These are phyloP conservation scores for Aspergillus sp. DNA, from an alignment of 2,329 filamentous ascomycete genomes.

Conservation along the genomic window DNA sequence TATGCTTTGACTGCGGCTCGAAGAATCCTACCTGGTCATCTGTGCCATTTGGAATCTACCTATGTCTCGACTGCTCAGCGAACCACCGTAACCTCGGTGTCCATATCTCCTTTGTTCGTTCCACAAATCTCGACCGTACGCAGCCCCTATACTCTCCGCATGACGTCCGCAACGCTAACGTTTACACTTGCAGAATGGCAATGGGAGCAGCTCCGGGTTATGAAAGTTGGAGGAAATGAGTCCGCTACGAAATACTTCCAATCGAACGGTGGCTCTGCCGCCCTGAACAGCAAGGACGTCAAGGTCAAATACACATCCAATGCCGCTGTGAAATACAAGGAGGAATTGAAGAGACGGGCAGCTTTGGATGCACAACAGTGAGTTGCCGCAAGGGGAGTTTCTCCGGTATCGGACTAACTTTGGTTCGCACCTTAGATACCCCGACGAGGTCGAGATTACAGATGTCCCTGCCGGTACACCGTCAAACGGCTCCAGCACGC, in stretches of 20 bases:
- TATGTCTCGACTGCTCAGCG: conserved; percentile 96
- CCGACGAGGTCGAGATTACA: conserved; percentile 81
- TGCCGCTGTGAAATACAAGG: conserved; percentile 96
- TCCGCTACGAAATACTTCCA: conserved; percentile 98
- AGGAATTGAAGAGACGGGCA: conserved; percentile 86
- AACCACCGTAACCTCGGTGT: conserved; percentile 97
- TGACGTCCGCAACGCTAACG: conserved; percentile 26
- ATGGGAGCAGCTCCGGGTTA: conserved; percentile 95
- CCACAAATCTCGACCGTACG: conserved; percentile 97
- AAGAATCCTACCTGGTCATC: conserved; percentile 99
- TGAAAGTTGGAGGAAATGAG: conserved; percentile 99
- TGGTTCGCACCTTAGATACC: conserved; percentile 62
- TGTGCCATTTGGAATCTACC: conserved; percentile 94
- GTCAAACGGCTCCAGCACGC: conserved; percentile 71
- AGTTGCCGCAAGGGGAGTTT: conserved; percentile 33
- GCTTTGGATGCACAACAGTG: conserved; percentile 84
- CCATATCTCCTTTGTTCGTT: conserved; percentile 98
- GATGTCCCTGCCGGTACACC: conserved; percentile 67
- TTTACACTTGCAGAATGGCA: conserved; percentile 74
- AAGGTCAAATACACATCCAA: conserved; percentile 97
- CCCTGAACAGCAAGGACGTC: conserved; percentile 91
- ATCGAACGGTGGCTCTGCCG: conserved; percentile 90
- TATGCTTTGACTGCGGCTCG: conserved; percentile 97
- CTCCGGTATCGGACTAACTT: conserved; percentile 15
- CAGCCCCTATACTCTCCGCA: conserved; percentile 28